Percentiles rank a stretch among this genome's conserved stretches.
Evolutionary conservation across 2,329 filamentous ascomycete species (phyloP).

Genomic region (Alternaria longipes): DNA sequence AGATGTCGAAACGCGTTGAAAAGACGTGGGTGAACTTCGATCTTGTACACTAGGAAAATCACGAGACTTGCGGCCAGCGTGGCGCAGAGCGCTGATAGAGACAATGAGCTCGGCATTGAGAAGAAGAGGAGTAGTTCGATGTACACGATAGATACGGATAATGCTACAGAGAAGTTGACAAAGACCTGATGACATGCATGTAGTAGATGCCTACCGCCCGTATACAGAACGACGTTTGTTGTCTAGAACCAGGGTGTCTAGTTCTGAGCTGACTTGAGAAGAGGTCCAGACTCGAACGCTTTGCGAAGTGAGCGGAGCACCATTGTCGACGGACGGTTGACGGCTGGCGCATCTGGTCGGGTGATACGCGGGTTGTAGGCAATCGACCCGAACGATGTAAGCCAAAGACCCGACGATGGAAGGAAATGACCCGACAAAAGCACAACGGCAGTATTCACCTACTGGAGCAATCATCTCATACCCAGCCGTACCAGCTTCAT

Average conservation of each 20-base stretch:
- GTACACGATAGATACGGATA: neutral
- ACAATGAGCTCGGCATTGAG: neutral
- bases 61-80: neutral
- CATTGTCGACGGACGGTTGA: neutral
- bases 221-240: neutral
- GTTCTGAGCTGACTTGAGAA: no score
- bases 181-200: neutral
- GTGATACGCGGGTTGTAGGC: neutral
- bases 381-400: neutral
- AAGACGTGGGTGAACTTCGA: conserved; percentile 1
- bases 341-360: neutral
- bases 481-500: neutral
- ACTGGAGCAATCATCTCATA: neutral
- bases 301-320: neutral
- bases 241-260: neutral
- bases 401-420: conserved; percentile 16
- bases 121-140: neutral
- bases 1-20: neutral
- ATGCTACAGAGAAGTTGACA: neutral
- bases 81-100: neutral
- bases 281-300: no score
- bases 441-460: neutral
- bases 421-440: neutral
- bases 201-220: neutral
- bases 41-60: conserved; percentile 1